Percentiles rank a stretch among this genome's conserved stretches.
These are phyloP conservation scores for Sclerotinia borealis DNA, from an alignment of 2,329 filamentous ascomycete species.

Conservation along the genomic window DNA sequence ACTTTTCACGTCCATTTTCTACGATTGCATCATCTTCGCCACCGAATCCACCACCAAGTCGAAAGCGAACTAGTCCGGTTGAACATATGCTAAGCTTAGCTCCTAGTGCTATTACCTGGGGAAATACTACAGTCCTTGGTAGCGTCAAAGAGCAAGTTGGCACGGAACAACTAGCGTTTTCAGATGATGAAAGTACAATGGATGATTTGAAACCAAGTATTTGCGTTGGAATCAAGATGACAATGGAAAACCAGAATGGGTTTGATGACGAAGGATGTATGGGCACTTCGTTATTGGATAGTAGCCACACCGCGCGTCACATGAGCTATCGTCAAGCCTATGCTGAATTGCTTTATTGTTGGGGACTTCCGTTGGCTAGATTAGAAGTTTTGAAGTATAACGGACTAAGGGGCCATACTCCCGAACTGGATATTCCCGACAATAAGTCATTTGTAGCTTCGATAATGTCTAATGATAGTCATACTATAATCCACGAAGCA, in stretches of 20 bases:
- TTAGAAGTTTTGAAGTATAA: constrained; percentile 67
- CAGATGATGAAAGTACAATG: constrained; percentile 27
- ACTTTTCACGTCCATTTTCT: constrained; percentile 41
- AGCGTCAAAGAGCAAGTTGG: constrained; percentile 32
- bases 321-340: constrained; percentile 59
- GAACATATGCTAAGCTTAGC: constrained; percentile 53
- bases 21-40: constrained; percentile 38
- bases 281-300: constrained; percentile 51
- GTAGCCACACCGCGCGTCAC: constrained; percentile 42
- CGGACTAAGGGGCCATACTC: constrained; percentile 46
- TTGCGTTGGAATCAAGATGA: constrained; percentile 36
- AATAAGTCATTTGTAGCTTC: constrained; percentile 28
- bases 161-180: constrained; percentile 24
- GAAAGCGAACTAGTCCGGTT: constrained; percentile 55
- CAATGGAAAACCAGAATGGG: constrained; percentile 54
- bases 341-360: constrained; percentile 63
- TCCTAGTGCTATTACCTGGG: constrained; percentile 36
- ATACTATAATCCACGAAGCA: constrained; percentile 20
- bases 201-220: constrained; percentile 21
- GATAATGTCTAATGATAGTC: constrained; percentile 25
- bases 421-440: constrained; percentile 26
- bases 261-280: constrained; percentile 67
- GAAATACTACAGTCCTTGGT: constrained; percentile 34
- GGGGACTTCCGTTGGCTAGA: constrained; percentile 55
- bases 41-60: constrained; percentile 37